Percentiles rank a stretch among this genome's conserved stretches.
Conservation (phyloP, 2,329 filamentous ascomycete species). For the Arthrobotrys conoides region DNA sequence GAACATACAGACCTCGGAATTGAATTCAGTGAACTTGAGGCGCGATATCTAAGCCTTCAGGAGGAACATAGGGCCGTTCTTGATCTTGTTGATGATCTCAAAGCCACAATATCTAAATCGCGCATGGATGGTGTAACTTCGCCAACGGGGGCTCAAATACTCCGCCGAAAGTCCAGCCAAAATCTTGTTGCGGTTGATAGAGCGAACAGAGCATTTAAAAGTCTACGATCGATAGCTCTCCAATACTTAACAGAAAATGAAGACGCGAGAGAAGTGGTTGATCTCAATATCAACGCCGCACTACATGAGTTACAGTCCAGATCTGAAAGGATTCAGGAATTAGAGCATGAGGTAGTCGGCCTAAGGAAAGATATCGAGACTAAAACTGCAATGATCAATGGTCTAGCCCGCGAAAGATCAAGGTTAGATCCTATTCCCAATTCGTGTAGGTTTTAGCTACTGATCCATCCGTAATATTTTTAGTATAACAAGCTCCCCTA, state of each 20-base stretch:
- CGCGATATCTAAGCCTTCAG: conserved; percentile 70
- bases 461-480: not conserved
- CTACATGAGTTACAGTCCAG: conserved; percentile 91
- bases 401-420: conserved; percentile 90
- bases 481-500: conserved; percentile 73
- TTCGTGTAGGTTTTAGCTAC: not conserved
- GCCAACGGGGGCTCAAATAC: conserved; percentile 80
- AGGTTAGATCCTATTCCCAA: conserved; percentile 69
- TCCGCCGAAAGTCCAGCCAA: conserved; percentile 93
- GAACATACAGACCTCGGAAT: conserved; percentile 31
- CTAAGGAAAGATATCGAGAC: conserved; percentile 96
- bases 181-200: conserved; percentile 89
- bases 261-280: conserved; percentile 91
- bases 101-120: conserved; percentile 85
- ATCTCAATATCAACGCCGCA: conserved; percentile 88
- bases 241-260: conserved; percentile 87
- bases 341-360: conserved; percentile 85
- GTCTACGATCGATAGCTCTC: conserved; percentile 86
- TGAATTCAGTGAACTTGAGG: conserved; percentile 54
- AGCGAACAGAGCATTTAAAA: conserved; percentile 89
- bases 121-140: conserved; percentile 75
- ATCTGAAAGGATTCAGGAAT: conserved; percentile 88
- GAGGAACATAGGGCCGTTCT: conserved; percentile 88
- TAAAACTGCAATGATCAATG: conserved; percentile 96
- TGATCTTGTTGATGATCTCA: conserved; percentile 90